phyloP scores from a whole-genome alignment of 75 land plant genomes.

The Sequoia sempervirens region DNA sequence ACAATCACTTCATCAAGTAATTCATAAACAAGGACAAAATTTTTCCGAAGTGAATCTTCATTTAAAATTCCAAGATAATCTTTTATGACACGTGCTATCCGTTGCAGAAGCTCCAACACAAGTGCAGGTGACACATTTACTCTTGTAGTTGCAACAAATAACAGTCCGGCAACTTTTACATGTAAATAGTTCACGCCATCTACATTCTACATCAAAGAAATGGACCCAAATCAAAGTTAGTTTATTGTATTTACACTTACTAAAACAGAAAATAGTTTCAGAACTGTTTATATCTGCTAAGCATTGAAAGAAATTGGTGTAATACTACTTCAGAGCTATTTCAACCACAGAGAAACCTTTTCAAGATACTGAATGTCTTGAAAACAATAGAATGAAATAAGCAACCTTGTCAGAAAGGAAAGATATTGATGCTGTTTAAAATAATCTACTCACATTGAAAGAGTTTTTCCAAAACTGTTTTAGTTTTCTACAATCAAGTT shows the following conservation, averaged over 20 bases:
- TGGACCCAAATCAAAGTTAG: background rate
- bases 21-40: slow-evolving; percentile 98
- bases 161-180: slow-evolving; percentile 90
- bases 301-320: background rate
- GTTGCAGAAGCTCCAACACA: slow-evolving; percentile 86
- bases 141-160: slow-evolving; percentile 95
- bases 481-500: background rate
- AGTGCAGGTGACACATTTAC: slow-evolving; percentile 88
- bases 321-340: background rate
- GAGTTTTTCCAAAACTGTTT: background rate
- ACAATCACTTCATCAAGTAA: slow-evolving; percentile 97
- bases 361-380: background rate
- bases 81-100: slow-evolving; percentile 92
- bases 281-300: background rate
- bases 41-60: slow-evolving; percentile 91
- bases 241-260: background rate
- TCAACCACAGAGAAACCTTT: background rate
- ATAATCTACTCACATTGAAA: background rate
- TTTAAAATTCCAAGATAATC: slow-evolving; percentile 95
- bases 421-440: background rate
- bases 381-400: background rate
- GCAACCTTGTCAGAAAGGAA: background rate
- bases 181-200: slow-evolving; percentile 96
- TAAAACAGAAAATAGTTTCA: background rate
- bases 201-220: slow-evolving; percentile 58